Conservation (phyloP, 768 basidiomycete species). For the Zangia roseola region DNA sequence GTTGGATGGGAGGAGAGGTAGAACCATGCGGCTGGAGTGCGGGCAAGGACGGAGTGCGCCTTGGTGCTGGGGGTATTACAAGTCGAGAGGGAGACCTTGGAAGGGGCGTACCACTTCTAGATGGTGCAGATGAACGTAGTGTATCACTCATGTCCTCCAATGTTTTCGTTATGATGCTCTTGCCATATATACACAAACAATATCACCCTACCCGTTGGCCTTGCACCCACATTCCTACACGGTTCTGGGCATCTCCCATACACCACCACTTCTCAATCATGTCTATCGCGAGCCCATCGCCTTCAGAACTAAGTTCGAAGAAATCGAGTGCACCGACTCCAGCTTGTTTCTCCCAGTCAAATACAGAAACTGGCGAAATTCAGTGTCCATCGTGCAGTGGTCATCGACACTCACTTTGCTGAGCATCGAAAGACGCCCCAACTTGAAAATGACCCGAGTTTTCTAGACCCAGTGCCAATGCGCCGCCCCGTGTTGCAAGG, state of each 20-base stretch:
- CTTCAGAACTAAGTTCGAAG: slow-evolving; percentile 42
- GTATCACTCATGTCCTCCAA: slow-evolving; percentile 27
- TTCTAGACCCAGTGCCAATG: slow-evolving; percentile 61
- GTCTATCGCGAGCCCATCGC: slow-evolving; percentile 39
- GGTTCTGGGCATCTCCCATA: slow-evolving; percentile 68
- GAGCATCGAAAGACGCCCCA: slow-evolving; percentile 72
- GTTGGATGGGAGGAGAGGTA: slow-evolving; percentile 27
- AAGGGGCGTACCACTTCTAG: slow-evolving; percentile 37
- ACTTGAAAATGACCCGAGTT: slow-evolving; percentile 53
- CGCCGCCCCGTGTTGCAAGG: slow-evolving; percentile 80
- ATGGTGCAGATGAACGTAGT: slow-evolving; percentile 32
- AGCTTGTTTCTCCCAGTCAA: slow-evolving; percentile 35
- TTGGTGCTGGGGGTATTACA: slow-evolving; percentile 47
- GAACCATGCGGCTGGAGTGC: slow-evolving; percentile 52
- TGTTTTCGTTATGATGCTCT: no score
- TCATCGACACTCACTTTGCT: slow-evolving; percentile 53
- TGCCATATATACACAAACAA: slow-evolving; percentile 18
- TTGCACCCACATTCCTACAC: slow-evolving; percentile 73
- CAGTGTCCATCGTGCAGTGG: neutral
- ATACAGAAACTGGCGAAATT: slow-evolving; percentile 42
- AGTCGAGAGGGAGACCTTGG: slow-evolving; percentile 51
- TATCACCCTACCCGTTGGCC: slow-evolving; percentile 37
- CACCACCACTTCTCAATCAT: slow-evolving; percentile 92
- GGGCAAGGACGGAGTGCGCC: slow-evolving; percentile 55
- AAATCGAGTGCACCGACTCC: slow-evolving; percentile 73